phyloP scores from a whole-genome alignment of 345 rosid species.

The Excoecaria agallocha region DNA sequence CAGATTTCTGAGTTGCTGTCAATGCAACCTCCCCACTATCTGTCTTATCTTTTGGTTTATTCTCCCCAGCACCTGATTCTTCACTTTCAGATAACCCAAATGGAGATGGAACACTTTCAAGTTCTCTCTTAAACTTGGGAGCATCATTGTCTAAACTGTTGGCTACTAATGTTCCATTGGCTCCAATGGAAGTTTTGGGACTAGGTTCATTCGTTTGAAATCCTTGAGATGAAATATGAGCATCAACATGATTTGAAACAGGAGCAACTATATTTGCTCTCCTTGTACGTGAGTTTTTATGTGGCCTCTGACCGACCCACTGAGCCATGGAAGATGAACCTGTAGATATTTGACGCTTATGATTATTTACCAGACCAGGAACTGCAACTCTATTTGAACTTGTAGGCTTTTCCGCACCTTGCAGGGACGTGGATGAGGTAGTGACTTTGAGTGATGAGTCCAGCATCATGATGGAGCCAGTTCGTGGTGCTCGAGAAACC shows the following conservation, averaged over 20 bases:
- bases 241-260: conserved; percentile 50
- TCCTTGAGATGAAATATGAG: conserved; percentile 54
- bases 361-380: conserved; percentile 39
- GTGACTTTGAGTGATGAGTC: conserved; percentile 66
- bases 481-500: conserved; percentile 63
- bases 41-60: conserved; percentile 55
- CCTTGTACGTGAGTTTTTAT: conserved; percentile 79
- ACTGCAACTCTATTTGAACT: conserved; percentile 40
- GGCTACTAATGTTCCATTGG: conserved; percentile 44
- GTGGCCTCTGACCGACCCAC: conserved; percentile 94
- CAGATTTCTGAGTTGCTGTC: conserved; percentile 50
- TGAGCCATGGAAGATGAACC: conserved; percentile 79
- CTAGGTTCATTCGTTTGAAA: conserved; percentile 54
- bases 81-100: conserved; percentile 77
- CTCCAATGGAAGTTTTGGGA: conserved; percentile 52
- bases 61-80: conserved; percentile 82
- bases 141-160: conserved; percentile 39
- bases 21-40: conserved; percentile 48
- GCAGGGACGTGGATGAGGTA: conserved; percentile 51
- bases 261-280: conserved; percentile 77
- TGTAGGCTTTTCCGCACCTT: conserved; percentile 53
- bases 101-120: conserved; percentile 60
- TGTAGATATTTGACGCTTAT: conserved; percentile 40
- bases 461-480: conserved; percentile 57
- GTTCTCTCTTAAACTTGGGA: conserved; percentile 58